These are phyloP conservation scores for Eimeria acervulina DNA, from an alignment of 169 alveolate species.

Conservation along the genomic window DNA sequence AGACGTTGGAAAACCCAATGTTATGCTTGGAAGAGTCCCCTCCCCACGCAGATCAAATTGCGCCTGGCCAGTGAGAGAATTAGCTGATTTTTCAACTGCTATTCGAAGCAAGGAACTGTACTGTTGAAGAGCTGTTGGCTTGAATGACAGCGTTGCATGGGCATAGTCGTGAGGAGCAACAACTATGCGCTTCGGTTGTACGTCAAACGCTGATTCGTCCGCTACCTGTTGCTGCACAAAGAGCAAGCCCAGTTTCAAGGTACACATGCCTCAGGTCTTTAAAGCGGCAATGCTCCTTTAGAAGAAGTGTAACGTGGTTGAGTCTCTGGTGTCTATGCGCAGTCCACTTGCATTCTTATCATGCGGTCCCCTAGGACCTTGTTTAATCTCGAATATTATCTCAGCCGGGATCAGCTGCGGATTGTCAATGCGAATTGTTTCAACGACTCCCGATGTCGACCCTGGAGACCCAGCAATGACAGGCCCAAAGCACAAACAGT, in stretches of 20 bases:
- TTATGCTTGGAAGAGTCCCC: constrained; percentile 95
- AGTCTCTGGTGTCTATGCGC: neutral
- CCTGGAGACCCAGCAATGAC: constrained; percentile 88
- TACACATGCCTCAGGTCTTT: neutral
- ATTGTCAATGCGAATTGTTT: constrained; percentile 92
- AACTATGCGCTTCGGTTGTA: constrained; percentile 90
- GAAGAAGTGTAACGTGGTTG: neutral
- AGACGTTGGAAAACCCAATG: constrained; percentile 83
- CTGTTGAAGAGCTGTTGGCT: constrained; percentile 94
- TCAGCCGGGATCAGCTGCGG: constrained; percentile 91
- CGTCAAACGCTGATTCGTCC: constrained; percentile 94
- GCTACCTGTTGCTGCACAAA: constrained; percentile 66
- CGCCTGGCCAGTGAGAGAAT: constrained; percentile 81
- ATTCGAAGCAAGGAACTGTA: constrained; percentile 95
- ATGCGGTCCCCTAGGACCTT: constrained; percentile 87
- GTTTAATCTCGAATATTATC: constrained; percentile 91
- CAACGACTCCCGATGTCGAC: constrained; percentile 90
- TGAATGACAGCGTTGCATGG: constrained; percentile 92
- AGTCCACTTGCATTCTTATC: constrained; percentile 62
- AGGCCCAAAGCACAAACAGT: constrained; percentile 96
- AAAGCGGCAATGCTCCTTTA: neutral
- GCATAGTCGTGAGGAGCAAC: constrained; percentile 95
- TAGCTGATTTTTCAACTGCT: constrained; percentile 91
- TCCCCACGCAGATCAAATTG: constrained; percentile 96
- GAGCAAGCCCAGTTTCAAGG: neutral